Base-by-base conservation (phyloP, 2,329 filamentous ascomycete genomes). In the Aspergillus terreus region DNA sequence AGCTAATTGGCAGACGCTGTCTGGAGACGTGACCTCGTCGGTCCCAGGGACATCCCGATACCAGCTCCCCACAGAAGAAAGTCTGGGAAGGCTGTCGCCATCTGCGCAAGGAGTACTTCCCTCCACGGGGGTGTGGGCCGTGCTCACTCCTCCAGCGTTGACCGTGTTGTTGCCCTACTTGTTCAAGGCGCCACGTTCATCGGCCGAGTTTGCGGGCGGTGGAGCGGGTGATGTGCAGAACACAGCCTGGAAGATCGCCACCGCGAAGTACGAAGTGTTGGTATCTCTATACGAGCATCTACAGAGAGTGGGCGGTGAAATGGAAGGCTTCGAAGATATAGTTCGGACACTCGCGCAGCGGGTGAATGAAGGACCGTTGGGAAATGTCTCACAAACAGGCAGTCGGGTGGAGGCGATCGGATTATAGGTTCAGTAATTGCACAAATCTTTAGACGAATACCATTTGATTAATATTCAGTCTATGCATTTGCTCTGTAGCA, bases 171-270 rank as follows among this genome's bases (percentile, higher is more conserved):
- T 84, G 0, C 81, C 82, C 0, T 82, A 79, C 58, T 69, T 85
- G 2, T 75, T 84, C 50, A 79, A 78, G 49, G 80, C 81, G 3
- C 76, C 82, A 1, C 77, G 78, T 27, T 78, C 77, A 0, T 83
- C 81, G 53, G 76, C 77, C 11, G 82, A 81, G 49, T 73, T 83
- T n/a, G 81, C 83, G 0, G 80, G 78, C 12, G 71, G 74, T 35
- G 81, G 82, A 9, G 71, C 76, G 9, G 80, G 78, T 2, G 82
- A 83, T 59, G 69, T 76, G 1, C 79, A 84, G 59, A 81, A 77
- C 55, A 75, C 79, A 1, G 80, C 81, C 3, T 84, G 81, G 67
- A 76, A 77, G 54, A 73, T 85, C 40, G 81, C 81, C 1, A 75
- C 72, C 44, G 77, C 79, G 0, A 84, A 83, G 58, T 82, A 81